Conservation (phyloP, 2,329 filamentous ascomycete genomes). For the Colletotrichum sp. region DNA sequence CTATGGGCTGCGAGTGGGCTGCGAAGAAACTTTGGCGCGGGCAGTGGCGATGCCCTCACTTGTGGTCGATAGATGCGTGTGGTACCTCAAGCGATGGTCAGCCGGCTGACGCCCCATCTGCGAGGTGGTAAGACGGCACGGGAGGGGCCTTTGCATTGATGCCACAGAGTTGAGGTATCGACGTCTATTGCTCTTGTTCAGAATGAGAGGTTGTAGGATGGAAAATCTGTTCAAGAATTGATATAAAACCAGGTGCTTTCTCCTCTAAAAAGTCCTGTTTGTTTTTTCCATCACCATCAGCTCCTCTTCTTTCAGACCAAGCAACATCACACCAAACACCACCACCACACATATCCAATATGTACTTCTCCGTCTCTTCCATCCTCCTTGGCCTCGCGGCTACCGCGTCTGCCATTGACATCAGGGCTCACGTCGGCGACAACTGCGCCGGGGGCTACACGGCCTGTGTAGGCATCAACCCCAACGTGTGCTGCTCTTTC, state of each 20-base stretch:
- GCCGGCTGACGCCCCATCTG: neutral
- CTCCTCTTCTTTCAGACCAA: neutral
- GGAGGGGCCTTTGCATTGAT: neutral
- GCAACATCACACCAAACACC: neutral
- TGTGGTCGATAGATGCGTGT: neutral
- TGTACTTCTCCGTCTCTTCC: neutral
- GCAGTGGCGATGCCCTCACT: neutral
- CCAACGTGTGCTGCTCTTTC: slow-evolving; percentile 5
- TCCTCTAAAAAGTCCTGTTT: no score
- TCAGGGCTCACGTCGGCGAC: neutral
- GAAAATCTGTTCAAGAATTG: neutral
- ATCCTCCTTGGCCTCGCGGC: neutral
- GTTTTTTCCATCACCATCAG: neutral
- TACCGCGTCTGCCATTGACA: slow-evolving; percentile 1
- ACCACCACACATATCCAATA: neutral
- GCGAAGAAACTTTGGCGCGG: neutral
- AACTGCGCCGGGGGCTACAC: neutral
- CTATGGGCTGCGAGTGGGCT: neutral
- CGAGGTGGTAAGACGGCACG: neutral
- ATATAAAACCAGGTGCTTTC: neutral
- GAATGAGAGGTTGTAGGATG: neutral
- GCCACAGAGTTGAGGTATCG: neutral
- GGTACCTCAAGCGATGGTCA: neutral
- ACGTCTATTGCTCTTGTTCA: neutral
- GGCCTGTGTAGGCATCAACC: neutral